Evolutionary conservation across 2,329 filamentous ascomycete genomes (phyloP), one percentile per base, ranked within the genome.

Genomic region (Clathrospora elynae): DNA sequence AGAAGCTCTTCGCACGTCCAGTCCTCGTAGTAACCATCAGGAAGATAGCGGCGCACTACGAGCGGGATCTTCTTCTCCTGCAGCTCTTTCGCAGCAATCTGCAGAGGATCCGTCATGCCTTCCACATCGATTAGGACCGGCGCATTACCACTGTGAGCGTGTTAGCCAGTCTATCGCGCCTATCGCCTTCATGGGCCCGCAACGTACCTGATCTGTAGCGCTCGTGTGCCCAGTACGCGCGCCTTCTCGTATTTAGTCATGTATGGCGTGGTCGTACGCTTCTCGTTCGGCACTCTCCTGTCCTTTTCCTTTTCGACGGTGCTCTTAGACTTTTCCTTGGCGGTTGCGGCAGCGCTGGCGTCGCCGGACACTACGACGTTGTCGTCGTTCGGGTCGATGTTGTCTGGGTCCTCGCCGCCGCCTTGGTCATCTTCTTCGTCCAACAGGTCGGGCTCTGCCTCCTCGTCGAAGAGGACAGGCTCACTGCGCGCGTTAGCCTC

Each of bases 171-270:
- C 25, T 35, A 6, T 8, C 16, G 17, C 11, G 23, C 18, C 7
- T 14, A 1, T 7, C 11, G 9, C 11, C n/a, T 26, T 12, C 13
- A 16, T 19, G 16, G 2, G 1, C 7, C 31, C 11, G 13, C 11
- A 59, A 29, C 83, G 40, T 73, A 95, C 90, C 90, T 96, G 67
- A 99, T 97, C 74, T 99, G 93, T 67, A 97, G 73, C 26, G 93
- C 93, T 57, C 93, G 81, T 26, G 93, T 97, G 33, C 93, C 93
- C 53, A 99, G 75, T 46, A 99, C 92, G 66, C 93, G 85, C 52
- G 93, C 93, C 61, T 86, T 83, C 79, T 99, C 93, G 74, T 99
- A 99, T 77, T 99, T 99, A 57, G 93, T 99, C 92, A 99, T 95
- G 75, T 96, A 99, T 2, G 92, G 93, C 18, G 93, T 99, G 6